A percentile compares a stretch with the other conserved stretches of the same genome.
Conservation (phyloP, 495 filamentous ascomycete species). For the Pseudomonodictys pantanalensis region DNA sequence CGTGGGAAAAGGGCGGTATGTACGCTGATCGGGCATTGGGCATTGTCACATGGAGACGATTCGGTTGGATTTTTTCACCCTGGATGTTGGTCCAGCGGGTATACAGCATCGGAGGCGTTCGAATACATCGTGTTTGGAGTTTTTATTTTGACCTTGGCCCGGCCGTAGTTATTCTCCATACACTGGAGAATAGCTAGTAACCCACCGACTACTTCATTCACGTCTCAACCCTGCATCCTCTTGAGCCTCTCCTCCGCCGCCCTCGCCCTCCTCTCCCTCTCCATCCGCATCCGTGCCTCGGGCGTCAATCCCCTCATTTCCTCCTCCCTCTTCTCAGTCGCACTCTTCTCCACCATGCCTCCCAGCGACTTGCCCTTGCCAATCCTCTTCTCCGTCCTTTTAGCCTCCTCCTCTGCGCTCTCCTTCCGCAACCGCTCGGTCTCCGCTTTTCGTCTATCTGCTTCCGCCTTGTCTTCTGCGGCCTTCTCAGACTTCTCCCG, state of each 20-base stretch:
- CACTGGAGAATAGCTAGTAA: neutral
- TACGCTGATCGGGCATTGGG: no score
- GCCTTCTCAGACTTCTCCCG: slow-evolving; percentile 55
- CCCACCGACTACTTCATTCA: neutral
- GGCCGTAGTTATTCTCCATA: neutral
- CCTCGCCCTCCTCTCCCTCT: slow-evolving; percentile 76
- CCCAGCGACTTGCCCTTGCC: slow-evolving; percentile 55
- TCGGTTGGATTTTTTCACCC: no score
- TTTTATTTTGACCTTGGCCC: no score
- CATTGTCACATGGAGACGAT: no score
- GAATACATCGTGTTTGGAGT: no score
- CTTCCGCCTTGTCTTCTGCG: slow-evolving; percentile 54
- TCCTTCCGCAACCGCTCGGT: slow-evolving; percentile 43
- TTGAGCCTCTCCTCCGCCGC: slow-evolving; percentile 84
- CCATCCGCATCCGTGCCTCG: slow-evolving; percentile 75
- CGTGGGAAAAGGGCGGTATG: no score
- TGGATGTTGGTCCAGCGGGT: no score
- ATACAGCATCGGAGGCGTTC: no score
- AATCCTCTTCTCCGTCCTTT: slow-evolving; percentile 62
- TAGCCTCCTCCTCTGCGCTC: slow-evolving; percentile 47
- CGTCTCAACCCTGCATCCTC: slow-evolving; percentile 50
- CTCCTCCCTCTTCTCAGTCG: slow-evolving; percentile 73
- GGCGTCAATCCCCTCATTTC: slow-evolving; percentile 79
- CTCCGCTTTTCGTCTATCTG: slow-evolving; percentile 52
- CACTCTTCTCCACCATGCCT: slow-evolving; percentile 58